Evolutionary conservation across 805 yeast genomes (phyloP), one percentile per base, ranked within the genome.

Genomic region (Yarrowia sp.): DNA sequence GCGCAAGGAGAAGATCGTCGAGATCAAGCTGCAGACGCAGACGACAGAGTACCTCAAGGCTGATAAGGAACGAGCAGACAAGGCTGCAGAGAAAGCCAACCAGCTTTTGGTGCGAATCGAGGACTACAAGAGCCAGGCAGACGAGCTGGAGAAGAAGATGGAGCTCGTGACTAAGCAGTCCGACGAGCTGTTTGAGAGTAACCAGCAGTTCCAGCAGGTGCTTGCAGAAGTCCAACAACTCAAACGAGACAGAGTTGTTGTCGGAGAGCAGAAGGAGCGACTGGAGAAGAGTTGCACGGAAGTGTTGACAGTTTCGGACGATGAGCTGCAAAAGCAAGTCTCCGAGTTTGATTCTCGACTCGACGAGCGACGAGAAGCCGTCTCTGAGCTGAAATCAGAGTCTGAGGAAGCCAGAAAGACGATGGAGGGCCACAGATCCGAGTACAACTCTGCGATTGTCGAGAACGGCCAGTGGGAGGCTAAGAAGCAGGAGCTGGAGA

Each of bases 151-250:
- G 49, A 63, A 66, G 6, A 74, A 84, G 63, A 79, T 92, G 56
- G 78, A 79, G 16, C 70, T 70, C 3, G 77, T 84, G 1, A 85
- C 86, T n/a, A 71, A 72, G 36, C 82, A 86, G 66, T 80, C 90
- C 3, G 86, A 87, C 51, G 70, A 70, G 13, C 75, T 92, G 13
- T 91, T 90, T 73, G 82, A 83, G 53, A 79, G 89, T 1, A 89
- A 90, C 69, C 97, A 90, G 70, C 87, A 87, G 63, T 92, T 86
- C 70, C 96, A 90, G 70, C 79, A 84, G 64, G 82, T 84, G 0
- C 70, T 92, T 19, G 84, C 87, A 27, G 82, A 82, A 65, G 72
- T 85, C 21, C 89, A 87, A 38, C 83, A 81, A 56, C 70, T 87
- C 46, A 74, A 76, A 33, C 82, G 81, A 55, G 79, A 80, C 49